Evolutionary conservation across 1,284 basidiomycete species (phyloP), one percentile per base, ranked within the genome.

Genomic region (Lentinula novae-zelandiae): DNA sequence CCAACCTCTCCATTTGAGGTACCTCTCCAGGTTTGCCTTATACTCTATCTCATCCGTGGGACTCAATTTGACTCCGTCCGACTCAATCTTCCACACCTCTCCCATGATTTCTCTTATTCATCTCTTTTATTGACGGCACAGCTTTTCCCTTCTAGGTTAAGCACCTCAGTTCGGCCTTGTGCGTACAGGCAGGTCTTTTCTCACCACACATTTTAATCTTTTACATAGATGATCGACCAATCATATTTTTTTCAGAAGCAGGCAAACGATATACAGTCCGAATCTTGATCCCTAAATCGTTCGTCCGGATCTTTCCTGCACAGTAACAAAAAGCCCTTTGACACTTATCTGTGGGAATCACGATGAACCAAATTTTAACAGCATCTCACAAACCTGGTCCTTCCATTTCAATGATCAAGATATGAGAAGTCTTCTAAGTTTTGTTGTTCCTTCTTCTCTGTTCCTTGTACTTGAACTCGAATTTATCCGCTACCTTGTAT

Each of bases 151-250:
- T 53, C 22, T 44, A 52, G 36, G 31, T 38, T 42, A 42, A 42
- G 40, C 20, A 39, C 53, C 53, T 65, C 66, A 65, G 64, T 63
- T 65, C 59, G 60, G 66, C 69, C 63, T 66, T 64, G 65, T 46
- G 53, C 34, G 60, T 64, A 60, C 61, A 60, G 65, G 64, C 65
- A 63, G 64, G 58, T 55, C 52, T 61, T 58, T 67, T 67, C 70
- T 66, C 67, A 66, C 66, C 66, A 55, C 63, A 66, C 65, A 67
- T 67, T 50, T 69, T 67, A 66, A 56, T 56, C 54, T 46, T 44
- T 17, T 46, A 46, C 44, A 46, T n/a, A 8, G 13, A 34, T 56
- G 67, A 68, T 69, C 67, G 65, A 39, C 65, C 66, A 71, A 69
- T 70, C 70, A 69, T 53, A 38, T 54, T 51, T 51, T n/a, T 60